Conservation (phyloP, 2,329 filamentous ascomycete genomes). For the Colletotrichum orbiculare region DNA sequence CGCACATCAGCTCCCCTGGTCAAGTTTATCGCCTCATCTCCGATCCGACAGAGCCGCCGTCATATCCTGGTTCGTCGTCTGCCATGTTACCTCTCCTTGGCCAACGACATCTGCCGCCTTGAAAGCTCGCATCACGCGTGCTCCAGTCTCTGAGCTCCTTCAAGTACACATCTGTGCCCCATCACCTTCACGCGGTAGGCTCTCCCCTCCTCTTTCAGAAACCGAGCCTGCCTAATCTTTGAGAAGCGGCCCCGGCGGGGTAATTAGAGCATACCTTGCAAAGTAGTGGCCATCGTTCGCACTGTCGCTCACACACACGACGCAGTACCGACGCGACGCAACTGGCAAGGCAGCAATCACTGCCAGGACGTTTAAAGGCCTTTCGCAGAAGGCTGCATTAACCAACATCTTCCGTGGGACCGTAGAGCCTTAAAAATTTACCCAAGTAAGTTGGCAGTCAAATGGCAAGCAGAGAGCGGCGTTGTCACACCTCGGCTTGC, state of each 20-base stretch:
- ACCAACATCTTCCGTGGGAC: too few relatives aligned
- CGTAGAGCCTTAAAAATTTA: too few relatives aligned
- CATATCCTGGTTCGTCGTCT: conserved; percentile 23
- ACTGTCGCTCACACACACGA: too few relatives aligned
- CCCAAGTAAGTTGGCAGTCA: too few relatives aligned
- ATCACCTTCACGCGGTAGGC: conserved; percentile 18
- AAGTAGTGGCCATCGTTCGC: too few relatives aligned
- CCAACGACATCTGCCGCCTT: conserved; percentile 27
- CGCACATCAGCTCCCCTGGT: conserved; percentile 28
- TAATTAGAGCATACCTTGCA: too few relatives aligned
- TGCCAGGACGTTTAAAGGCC: too few relatives aligned
- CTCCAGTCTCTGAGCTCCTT: conserved; percentile 26
- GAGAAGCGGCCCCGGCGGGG: too few relatives aligned
- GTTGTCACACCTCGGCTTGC: conserved; percentile 26
- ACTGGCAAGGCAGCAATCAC: background rate
- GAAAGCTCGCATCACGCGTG: conserved; percentile 21
- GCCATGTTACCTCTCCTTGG: background rate
- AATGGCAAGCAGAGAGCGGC: conserved; percentile 15
- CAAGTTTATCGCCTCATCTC: conserved; percentile 27
- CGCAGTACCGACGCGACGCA: background rate
- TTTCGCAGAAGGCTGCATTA: background rate
- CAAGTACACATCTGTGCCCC: conserved; percentile 26
- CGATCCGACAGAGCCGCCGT: conserved; percentile 36
- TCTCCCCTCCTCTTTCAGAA: background rate
- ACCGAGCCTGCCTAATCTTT: too few relatives aligned